Evolutionary conservation across 176 grass and related monocot genomes (phyloP), one percentile per base, ranked within the genome.

Genomic region (Aegilops longissima): DNA sequence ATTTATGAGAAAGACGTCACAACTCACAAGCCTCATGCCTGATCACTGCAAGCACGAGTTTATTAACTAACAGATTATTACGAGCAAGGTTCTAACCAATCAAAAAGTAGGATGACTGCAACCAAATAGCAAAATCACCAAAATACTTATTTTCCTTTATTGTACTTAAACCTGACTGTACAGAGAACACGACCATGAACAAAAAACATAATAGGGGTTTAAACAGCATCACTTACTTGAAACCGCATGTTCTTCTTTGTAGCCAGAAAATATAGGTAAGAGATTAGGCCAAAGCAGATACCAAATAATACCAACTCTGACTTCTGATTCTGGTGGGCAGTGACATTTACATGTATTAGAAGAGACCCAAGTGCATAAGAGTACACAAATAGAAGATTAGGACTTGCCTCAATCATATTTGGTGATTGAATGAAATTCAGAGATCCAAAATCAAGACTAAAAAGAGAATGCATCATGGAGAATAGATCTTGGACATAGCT

Each of bases 401-500:
- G 58, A 70, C 73, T 79, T 73, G 96, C 97, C 92, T 98, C 97
- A 82, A 95, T 81, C 68, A 89, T 89, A 83, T 91, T 95, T 76
- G 85, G 83, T 66, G 88, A 87, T 85, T 90, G 94, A 80, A 94
- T 64, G 79, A 89, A 83, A 88, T 82, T 91, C 30, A 88, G 90
- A 80, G 90, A 90, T 21, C 77, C 85, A 74, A 86, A 75, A 85
- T 93, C 92, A 14, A 87, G 76, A 78, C 74, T 88, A 79, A 98
- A 94, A 88, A 94, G 68, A 89, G 80, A 85, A 51, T 80, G 73
- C 96, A 93, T 93, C 88, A 92, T 88, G 73, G 82, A 84, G 87
- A 98, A 98, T 27, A 98, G 92, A 66, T 88, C 86, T 87, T 98
- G 92, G 83, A 92, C 73, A 87, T 94, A 91, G 29, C 96, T 92